A percentile compares a stretch with the other conserved stretches of the same genome.
phyloP scores from a whole-genome alignment of 768 basidiomycete species.

The Mycena vitilis region DNA sequence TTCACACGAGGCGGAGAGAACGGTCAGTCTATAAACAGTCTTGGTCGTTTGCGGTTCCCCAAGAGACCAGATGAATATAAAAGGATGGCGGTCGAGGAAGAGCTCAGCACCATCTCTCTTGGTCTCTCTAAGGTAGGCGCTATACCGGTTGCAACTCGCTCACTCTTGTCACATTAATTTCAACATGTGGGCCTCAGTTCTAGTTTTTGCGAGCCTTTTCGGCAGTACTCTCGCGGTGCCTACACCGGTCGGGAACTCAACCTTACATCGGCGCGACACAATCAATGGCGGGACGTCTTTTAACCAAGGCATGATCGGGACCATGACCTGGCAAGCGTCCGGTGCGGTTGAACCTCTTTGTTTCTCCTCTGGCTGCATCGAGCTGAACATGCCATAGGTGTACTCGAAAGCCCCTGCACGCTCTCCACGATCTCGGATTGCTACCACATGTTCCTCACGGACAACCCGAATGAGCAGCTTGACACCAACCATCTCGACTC shows the following conservation, averaged over 20 bases:
- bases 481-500: conserved; percentile 35
- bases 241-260: background rate
- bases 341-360: background rate
- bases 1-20: too few species aligned
- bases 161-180: too few species aligned
- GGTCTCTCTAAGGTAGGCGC: too few species aligned
- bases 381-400: conserved; percentile 9
- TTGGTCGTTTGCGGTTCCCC: too few species aligned
- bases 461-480: conserved; percentile 30
- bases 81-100: too few species aligned
- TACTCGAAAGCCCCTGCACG: conserved; percentile 33
- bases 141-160: too few species aligned
- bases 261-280: conserved; percentile 23
- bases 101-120: too few species aligned
- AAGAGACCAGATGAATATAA: too few species aligned
- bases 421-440: conserved; percentile 34
- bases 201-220: background rate
- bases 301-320: conserved; percentile 26
- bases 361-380: fast-evolving
- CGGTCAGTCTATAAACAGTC: too few species aligned
- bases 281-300: conserved; percentile 25
- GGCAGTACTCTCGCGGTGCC: background rate
- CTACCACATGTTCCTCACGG: conserved; percentile 38
- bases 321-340: conserved; percentile 34
- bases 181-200: background rate